Percentiles rank a stretch among this genome's conserved stretches.
phyloP scores from a whole-genome alignment of 169 alveolate species.

The Plasmodium coatneyi region DNA sequence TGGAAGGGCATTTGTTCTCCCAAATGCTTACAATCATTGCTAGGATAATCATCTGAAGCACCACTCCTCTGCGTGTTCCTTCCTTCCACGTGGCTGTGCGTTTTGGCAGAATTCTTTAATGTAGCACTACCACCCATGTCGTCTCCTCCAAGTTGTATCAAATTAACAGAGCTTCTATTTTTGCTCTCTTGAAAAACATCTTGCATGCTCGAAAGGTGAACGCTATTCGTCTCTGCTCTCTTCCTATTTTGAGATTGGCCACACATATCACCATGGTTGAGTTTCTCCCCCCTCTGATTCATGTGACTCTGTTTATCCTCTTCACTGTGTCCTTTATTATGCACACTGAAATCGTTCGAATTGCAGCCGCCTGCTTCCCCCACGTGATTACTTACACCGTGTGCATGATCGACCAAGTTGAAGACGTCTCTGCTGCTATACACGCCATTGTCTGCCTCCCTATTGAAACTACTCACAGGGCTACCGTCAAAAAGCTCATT shows the following conservation, averaged over 20 bases:
- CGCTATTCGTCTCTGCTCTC: not conserved
- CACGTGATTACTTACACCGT: not conserved
- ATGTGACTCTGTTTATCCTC: not conserved
- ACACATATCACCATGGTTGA: not conserved
- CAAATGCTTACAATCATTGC: not conserved
- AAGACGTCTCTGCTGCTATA: not conserved
- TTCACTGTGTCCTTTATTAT: not conserved
- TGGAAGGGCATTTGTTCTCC: not conserved
- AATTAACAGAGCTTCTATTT: not conserved
- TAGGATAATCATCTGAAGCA: not conserved
- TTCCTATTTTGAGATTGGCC: not conserved
- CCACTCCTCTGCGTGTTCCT: not conserved
- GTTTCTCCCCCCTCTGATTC: not conserved
- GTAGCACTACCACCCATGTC: not conserved
- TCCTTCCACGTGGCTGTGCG: not conserved
- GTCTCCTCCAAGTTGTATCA: not conserved
- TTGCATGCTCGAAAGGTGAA: not conserved
- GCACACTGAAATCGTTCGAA: not conserved
- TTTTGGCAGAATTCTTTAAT: not conserved
- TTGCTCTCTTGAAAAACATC: slow-evolving; percentile 28
- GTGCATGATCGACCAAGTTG: not conserved
- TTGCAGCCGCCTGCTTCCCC: not conserved
- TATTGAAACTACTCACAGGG: not conserved
- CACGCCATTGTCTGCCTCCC: not conserved
- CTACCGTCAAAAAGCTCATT: slow-evolving; percentile 21